Conservation (phyloP, 2,329 filamentous ascomycete species). For the Trichoderma arundinaceum region DNA sequence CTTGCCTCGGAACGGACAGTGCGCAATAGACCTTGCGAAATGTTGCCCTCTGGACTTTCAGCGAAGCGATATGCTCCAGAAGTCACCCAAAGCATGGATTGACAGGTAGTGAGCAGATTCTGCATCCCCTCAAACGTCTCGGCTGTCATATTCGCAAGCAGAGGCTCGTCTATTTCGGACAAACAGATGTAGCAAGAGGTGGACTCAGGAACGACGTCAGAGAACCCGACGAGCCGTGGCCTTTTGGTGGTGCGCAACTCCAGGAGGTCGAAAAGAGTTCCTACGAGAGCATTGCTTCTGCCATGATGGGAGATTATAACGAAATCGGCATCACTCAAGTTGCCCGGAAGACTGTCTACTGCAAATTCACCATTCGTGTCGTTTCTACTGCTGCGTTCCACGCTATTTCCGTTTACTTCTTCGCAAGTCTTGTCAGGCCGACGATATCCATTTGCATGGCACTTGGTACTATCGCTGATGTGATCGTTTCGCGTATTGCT, state of each 20-base stretch:
- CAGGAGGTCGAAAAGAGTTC: conserved; percentile 36
- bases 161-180: conserved; percentile 51
- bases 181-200: conserved; percentile 47
- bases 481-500: conserved; percentile 29
- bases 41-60: conserved; percentile 48
- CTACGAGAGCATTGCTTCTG: conserved; percentile 34
- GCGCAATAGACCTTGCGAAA: conserved; percentile 53
- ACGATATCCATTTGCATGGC: conserved; percentile 7
- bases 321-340: conserved; percentile 33
- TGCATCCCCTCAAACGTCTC: conserved; percentile 48
- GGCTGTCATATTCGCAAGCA: conserved; percentile 49
- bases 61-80: conserved; percentile 48
- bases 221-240: conserved; percentile 35
- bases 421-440: too few relatives aligned
- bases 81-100: conserved; percentile 50
- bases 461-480: not conserved
- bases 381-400: conserved; percentile 1
- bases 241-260: conserved; percentile 35
- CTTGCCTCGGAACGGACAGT: conserved; percentile 54
- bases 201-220: conserved; percentile 31
- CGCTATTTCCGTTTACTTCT: conserved; percentile 4
- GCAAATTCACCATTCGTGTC: not conserved
- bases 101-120: conserved; percentile 43
- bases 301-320: conserved; percentile 39
- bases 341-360: not conserved